These are phyloP conservation scores for Eucalyptus sp. DNA, from an alignment of 345 rosid species.

Conservation along the genomic window DNA sequence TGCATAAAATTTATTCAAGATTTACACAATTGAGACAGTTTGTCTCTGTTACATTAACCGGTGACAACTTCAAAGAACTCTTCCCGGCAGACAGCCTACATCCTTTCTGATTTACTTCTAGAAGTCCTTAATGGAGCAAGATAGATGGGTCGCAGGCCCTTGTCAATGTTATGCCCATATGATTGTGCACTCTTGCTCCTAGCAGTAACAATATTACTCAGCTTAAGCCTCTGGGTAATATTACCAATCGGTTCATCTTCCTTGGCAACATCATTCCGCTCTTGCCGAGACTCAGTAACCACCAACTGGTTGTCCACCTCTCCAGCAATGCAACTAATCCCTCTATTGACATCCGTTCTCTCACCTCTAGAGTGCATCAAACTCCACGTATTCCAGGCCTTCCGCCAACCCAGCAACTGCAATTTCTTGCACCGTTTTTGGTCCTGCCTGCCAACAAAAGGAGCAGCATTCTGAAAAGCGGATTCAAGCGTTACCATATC, in stretches of 20 bases:
- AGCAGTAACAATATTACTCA: conserved; percentile 48
- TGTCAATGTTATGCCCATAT: conserved; percentile 8
- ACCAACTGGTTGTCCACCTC: neutral
- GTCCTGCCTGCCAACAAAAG: neutral
- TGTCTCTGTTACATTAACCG: neutral
- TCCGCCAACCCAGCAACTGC: neutral
- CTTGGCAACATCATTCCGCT: conserved; percentile 22
- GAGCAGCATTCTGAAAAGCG: neutral
- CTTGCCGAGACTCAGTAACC: conserved; percentile 28
- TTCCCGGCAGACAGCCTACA: neutral
- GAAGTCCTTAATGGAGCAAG: neutral
- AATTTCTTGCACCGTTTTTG: neutral
- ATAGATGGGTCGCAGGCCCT: neutral
- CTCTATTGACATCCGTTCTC: neutral
- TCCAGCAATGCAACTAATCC: neutral
- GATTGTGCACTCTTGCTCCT: conserved; percentile 19
- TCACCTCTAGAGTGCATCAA: neutral
- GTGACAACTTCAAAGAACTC: neutral
- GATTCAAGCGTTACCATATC: neutral
- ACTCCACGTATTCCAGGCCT: neutral
- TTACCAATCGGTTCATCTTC: conserved; percentile 1
- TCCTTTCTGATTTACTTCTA: neutral
- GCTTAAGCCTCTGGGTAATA: conserved; percentile 49
- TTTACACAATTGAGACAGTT: neutral
- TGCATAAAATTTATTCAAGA: neutral